Evolutionary conservation across 495 filamentous ascomycete genomes (phyloP), one percentile per base, ranked within the genome.

Genomic region (Penicillium odoratum): DNA sequence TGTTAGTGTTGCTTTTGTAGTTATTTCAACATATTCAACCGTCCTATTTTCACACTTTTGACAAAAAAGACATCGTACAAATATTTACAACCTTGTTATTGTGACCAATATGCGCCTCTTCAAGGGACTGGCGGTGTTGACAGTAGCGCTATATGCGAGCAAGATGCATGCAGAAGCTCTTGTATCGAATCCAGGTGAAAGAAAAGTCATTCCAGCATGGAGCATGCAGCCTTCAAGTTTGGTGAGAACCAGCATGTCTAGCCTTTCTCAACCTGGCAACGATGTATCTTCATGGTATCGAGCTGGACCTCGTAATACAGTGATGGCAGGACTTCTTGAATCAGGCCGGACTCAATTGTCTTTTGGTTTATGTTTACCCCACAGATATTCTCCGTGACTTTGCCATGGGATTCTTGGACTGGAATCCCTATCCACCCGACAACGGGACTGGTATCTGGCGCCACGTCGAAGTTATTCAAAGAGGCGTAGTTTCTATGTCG

Each of bases 371-470:
- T 26, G 81, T 77, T 0, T 72, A 86, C 53, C 84, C 85, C 1
- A 87, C 85, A 0, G 71, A 83, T 56, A 86, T 85, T 61, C 72
- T 81, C 29, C 72, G 78, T 28, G 83, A 88, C 55, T 76, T 88
- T 47, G 83, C 79, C 0, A 61, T 83, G 18, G 83, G 85, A 0
- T 88, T 84, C 53, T 80, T 83, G 1, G 85, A 88, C 55, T 88
- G 86, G 86, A 88, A 87, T 44, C 85, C 85, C 0, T 83, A 80
- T 53, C 85, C 86, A 0, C 69, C 75, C 0, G 81, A 85, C 61
- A 84, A 81, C 50, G 80, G 81, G 1, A 85, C 80, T 0, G 85
- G 86, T 0, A 76, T 88, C 2, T 88, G 85, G 85, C 76, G 85
- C 0, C 63, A 86, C 46, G 75, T 88, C 6, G 82, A 84, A 49